A percentile compares a stretch with the other conserved stretches of the same genome.
Conservation (phyloP, 768 basidiomycete species). For the Tremella mesenterica region DNA sequence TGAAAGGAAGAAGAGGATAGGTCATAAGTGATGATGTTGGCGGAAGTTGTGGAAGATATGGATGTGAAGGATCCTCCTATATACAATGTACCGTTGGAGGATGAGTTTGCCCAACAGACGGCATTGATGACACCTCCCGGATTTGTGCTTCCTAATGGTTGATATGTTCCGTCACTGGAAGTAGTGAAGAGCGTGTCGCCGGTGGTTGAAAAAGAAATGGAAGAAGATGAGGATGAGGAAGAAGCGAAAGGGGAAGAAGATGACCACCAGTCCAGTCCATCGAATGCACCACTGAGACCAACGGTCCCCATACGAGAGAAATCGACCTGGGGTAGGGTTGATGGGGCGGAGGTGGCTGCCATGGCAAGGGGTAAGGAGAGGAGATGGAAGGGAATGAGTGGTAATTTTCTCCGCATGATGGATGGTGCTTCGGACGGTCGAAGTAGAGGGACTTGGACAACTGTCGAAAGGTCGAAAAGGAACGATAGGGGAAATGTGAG, state of each 20-base stretch:
- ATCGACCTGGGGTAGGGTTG: slow-evolving; percentile 55
- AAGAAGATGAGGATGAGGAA: slow-evolving; percentile 1
- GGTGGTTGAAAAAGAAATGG: slow-evolving; percentile 10
- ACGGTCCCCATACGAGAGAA: slow-evolving; percentile 83
- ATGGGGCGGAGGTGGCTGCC: slow-evolving; percentile 29
- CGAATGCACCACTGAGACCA: slow-evolving; percentile 77
- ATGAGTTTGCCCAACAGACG: slow-evolving; percentile 51
- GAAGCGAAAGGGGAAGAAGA: slow-evolving; percentile 1
- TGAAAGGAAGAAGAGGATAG: slow-evolving; percentile 14
- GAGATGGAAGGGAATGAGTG: not conserved
- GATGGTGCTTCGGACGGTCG: slow-evolving; percentile 6
- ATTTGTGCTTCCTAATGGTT: slow-evolving; percentile 67
- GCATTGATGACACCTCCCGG: slow-evolving; percentile 66
- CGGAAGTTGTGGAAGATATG: slow-evolving; percentile 54
- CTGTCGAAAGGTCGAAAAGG: too few relatives aligned
- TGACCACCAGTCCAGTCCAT: slow-evolving; percentile 58
- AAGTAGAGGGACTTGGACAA: not conserved
- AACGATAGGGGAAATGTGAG: not conserved
- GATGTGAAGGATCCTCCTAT: slow-evolving; percentile 76
- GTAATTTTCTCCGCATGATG: slow-evolving; percentile 12
- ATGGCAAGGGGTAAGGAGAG: slow-evolving; percentile 15
- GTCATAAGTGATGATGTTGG: slow-evolving; percentile 68
- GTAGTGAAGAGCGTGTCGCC: slow-evolving; percentile 58
- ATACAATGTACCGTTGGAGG: slow-evolving; percentile 55
- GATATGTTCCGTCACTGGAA: slow-evolving; percentile 57